A percentile compares a stretch with the other conserved stretches of the same genome.
These are phyloP conservation scores for Fusarium praegraminearum DNA, from an alignment of 2,329 filamentous ascomycete genomes.

Conservation along the genomic window DNA sequence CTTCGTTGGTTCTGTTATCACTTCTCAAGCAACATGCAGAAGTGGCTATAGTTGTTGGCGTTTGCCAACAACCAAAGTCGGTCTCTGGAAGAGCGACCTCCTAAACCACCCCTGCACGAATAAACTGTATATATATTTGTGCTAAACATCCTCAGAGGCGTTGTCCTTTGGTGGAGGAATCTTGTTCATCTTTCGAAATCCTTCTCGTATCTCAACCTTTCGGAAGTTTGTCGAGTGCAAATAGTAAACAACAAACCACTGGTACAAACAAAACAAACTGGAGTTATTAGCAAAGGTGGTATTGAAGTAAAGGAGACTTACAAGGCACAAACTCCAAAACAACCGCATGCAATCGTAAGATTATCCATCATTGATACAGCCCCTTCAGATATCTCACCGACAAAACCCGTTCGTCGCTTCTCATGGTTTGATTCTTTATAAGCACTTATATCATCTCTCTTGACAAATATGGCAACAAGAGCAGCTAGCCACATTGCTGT, in stretches of 20 bases:
- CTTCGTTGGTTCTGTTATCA: background rate
- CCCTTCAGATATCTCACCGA: slow-evolving; percentile 16
- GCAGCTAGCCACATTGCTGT: slow-evolving; percentile 23
- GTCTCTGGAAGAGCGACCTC: background rate
- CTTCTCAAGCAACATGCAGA: background rate
- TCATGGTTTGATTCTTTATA: slow-evolving; percentile 8
- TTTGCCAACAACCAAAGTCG: background rate
- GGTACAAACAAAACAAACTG: slow-evolving; percentile 28
- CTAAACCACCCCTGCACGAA: background rate
- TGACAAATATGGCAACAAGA: slow-evolving; percentile 20
- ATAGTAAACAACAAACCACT: slow-evolving; percentile 28
- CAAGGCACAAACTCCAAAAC: slow-evolving; percentile 35
- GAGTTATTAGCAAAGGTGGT: background rate
- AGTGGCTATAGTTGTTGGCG: background rate
- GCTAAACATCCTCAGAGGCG: background rate
- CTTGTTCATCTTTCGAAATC: slow-evolving; percentile 26
- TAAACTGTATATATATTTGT: no score
- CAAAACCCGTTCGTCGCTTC: slow-evolving; percentile 6
- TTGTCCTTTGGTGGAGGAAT: slow-evolving; percentile 5
- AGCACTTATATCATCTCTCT: slow-evolving; percentile 5
- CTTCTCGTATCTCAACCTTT: slow-evolving; percentile 27
- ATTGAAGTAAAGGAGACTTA: background rate
- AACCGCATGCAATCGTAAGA: slow-evolving; percentile 30
- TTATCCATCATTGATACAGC: slow-evolving; percentile 27
- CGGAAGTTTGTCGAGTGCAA: slow-evolving; percentile 17